phyloP scores from a whole-genome alignment of 2,329 filamentous ascomycete genomes.

The Apiospora pterosperma region DNA sequence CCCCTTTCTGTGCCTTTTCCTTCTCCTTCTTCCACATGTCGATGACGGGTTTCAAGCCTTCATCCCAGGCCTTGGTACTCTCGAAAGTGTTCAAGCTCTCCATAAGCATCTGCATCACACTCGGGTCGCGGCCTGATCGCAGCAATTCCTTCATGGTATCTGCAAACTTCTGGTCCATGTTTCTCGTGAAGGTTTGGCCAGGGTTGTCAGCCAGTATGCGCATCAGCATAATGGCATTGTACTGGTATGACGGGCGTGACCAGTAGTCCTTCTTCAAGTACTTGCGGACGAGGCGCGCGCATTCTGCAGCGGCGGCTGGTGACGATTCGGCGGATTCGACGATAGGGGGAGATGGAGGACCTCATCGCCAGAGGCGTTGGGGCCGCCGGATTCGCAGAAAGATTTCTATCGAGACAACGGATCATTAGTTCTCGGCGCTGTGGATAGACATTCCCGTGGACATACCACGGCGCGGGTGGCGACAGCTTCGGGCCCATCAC shows the following conservation, averaged over 20 bases:
- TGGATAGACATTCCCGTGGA: conserved; percentile 10
- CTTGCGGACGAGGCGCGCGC: conserved; percentile 76
- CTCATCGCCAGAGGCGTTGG: conserved; percentile 70
- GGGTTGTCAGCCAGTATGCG: conserved; percentile 92
- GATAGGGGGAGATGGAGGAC: conserved; percentile 90
- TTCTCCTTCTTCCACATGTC: conserved; percentile 92
- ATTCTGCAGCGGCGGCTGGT: conserved; percentile 77
- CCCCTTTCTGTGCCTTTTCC: conserved; percentile 50
- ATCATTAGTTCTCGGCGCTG: neutral
- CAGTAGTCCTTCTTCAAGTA: conserved; percentile 73
- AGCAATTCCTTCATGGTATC: conserved; percentile 73
- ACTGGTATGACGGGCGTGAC: conserved; percentile 68
- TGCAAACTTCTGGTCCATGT: conserved; percentile 82
- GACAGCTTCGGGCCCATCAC: conserved; percentile 64
- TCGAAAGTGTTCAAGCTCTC: conserved; percentile 83
- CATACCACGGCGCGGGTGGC: conserved; percentile 65
- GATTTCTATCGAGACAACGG: conserved; percentile 51
- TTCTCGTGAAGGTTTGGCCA: conserved; percentile 83
- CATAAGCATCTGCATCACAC: conserved; percentile 79
- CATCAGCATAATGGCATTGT: conserved; percentile 94
- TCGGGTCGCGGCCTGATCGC: conserved; percentile 65
- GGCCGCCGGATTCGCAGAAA: conserved; percentile 74
- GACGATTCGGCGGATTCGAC: conserved; percentile 95
- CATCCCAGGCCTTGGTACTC: conserved; percentile 67
- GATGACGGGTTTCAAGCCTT: conserved; percentile 66